Evolutionary conservation across 169 alveolate species (phyloP), one percentile per base, ranked within the genome.

Genomic region (Plasmodium malariae): DNA sequence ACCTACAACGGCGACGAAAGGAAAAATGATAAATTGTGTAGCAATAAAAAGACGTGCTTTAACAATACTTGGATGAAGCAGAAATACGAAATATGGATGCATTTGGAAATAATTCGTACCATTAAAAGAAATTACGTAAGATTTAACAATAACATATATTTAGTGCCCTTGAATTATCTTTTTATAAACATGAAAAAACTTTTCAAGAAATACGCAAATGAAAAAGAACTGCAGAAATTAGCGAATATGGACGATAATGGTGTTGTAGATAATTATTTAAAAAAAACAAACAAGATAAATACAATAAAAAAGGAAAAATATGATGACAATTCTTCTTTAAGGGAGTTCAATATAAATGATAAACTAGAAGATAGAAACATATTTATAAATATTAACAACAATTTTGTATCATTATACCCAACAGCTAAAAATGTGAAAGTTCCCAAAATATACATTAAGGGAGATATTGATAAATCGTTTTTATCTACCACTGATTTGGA

Each of bases 131-230:
- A 78, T 43, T 63, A 78, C 17, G 55, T 62, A 43, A 78, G 63
- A 24, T 78, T 78, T 78, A 78, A 78, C 43, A 78, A 78, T 68
- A 78, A 78, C 54, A 78, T 78, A 32, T 78, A 78, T 55, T 63
- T 78, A 78, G 89, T 78, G n/a, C 89, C 89, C 19, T 63, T 78
- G 76, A 78, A 78, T 78, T 78, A 78, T 65, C 63, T 63, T 43
- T 78, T 78, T 63, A 78, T 78, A 63, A 78, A 78, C 55, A 62
- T 78, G 76, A 78, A 78, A 78, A 78, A 78, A 45, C 62, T 62
- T 63, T 78, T 78, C 30, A 78, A 62, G 45, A 45, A 78, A 36
- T 36, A 65, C 60, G 19, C 21, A 68, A 70, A 78, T 21, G 89
- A 48, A 48, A 78, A 55, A 26, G 17, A 24, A 57, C 21, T n/a